Evolutionary conservation across 768 basidiomycete genomes (phyloP), one percentile per base, ranked within the genome.

Genomic region (Mycena venus): DNA sequence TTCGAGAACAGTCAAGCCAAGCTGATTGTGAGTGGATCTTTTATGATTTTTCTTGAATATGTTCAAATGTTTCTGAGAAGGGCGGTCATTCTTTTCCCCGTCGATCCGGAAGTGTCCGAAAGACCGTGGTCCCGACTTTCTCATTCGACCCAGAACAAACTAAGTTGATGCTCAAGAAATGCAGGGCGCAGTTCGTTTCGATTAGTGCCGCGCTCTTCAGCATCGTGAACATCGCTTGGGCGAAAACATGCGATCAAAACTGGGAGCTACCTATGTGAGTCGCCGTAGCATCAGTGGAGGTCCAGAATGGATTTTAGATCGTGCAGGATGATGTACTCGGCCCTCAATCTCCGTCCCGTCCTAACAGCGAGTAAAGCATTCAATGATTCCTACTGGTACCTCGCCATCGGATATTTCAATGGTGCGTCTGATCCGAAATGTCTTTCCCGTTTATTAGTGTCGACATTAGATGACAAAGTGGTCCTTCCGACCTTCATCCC

Each of bases 331-430:
- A 92, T 96, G 90, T 97, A 97, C 81, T 94, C 94, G 10, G 95
- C 96, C 17, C 85, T 96, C 60, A 96, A 96, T 82, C 84, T 96
- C 44, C 90, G 95, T 4, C 91, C 93, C 6, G 88, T 90, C 79
- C 83, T 91, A 47, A 77, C 84, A 44, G 83, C 84, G 31, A 83
- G 85, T 66, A 86, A 84, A 62, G 79, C 86, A 4, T 79, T 85
- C 23, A 85, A 88, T 75, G 87, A 89, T 73, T 95, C 94, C 12
- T 94, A 94, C 84, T 95, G 93, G 92, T 94, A 92, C 85, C 87
- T 95, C 38, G 90, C 93, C n/a, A 90, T 95, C 68, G 91, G 93
- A 5, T 95, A 94, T 83, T 94, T 93, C 87, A 96, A 95, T 82
- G 58, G 58, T 60, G 58, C 17, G 58, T 38, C 25, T 3, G 34